phyloP scores from a whole-genome alignment of 2,329 filamentous ascomycete genomes.

The Pseudogymnoascus sp. region DNA sequence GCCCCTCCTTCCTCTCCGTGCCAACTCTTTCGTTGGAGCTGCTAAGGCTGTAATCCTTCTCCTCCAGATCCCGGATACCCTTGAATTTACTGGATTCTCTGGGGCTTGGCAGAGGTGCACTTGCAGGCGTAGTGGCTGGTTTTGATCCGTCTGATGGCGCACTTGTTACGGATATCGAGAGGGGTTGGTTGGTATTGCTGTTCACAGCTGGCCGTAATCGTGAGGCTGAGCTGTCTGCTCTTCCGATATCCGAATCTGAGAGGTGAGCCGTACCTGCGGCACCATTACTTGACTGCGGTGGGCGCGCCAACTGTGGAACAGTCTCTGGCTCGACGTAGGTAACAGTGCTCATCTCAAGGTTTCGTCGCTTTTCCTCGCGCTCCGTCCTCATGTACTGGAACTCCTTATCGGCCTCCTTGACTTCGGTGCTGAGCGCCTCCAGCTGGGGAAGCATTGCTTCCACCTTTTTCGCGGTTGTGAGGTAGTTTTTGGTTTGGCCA shows the following conservation, averaged over 20 bases:
- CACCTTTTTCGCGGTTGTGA: constrained; percentile 78
- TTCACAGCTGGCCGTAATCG: constrained; percentile 51
- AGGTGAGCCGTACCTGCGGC: constrained; percentile 35
- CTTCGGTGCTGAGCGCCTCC: constrained; percentile 80
- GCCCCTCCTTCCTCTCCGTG: constrained; percentile 81
- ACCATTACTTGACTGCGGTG: constrained; percentile 26
- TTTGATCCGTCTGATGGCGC: constrained; percentile 49
- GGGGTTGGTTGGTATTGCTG: constrained; percentile 33
- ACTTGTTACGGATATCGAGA: constrained; percentile 29
- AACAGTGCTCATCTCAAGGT: constrained; percentile 80
- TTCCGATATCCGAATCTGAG: constrained; percentile 59
- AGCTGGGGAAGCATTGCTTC: constrained; percentile 82
- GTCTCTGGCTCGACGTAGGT: constrained; percentile 65
- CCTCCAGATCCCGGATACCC: constrained; percentile 86
- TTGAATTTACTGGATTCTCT: constrained; percentile 60
- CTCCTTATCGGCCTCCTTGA: constrained; percentile 91
- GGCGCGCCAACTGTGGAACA: constrained; percentile 37
- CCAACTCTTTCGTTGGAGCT: constrained; percentile 51
- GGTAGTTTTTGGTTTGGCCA: constrained; percentile 76
- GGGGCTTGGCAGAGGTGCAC: constrained; percentile 44
- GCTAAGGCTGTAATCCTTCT: constrained; percentile 55
- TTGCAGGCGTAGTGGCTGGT: constrained; percentile 35
- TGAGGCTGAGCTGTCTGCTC: constrained; percentile 69
- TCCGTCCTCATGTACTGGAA: constrained; percentile 94
- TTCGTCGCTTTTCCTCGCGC: constrained; percentile 85